phyloP scores from a whole-genome alignment of 148 eudicot species.

The Oxyria digyna region DNA sequence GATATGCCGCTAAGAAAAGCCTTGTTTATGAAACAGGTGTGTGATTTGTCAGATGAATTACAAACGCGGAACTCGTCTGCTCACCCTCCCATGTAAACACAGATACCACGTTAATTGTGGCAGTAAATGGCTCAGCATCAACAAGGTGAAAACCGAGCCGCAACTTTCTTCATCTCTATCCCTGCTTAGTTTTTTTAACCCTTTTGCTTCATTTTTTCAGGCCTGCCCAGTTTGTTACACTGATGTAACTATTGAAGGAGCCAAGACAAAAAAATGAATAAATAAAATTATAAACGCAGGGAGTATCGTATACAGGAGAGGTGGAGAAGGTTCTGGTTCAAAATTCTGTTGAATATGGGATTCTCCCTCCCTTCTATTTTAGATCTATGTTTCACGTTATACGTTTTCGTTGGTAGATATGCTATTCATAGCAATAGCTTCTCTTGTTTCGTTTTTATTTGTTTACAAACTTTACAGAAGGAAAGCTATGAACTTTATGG shows the following conservation, averaged over 20 bases:
- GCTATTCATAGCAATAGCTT: background rate
- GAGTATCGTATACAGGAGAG: background rate
- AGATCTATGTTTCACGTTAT: background rate
- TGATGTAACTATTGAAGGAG: conserved; percentile 35
- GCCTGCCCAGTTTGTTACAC: conserved; percentile 91
- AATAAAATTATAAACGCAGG: background rate
- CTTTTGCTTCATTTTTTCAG: conserved; percentile 23
- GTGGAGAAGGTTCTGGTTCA: background rate
- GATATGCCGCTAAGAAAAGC: background rate
- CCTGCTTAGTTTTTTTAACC: background rate
- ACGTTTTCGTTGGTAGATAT: background rate
- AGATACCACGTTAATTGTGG: conserved; percentile 74
- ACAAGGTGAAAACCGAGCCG: conserved; percentile 42
- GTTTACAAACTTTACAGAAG: background rate
- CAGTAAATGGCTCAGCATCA: conserved; percentile 82
- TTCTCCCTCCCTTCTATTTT: background rate
- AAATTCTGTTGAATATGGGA: background rate
- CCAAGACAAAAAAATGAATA: conserved; percentile 14
- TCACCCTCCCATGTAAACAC: conserved; percentile 91
- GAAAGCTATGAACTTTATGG: conserved; percentile 4
- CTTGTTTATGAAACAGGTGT: conserved; percentile 37
- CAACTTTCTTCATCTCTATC: background rate
- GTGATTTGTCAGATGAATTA: conserved; percentile 98
- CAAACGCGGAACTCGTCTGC: conserved; percentile 56
- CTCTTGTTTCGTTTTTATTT: background rate